Conservation (phyloP, 345 rosid genomes). For the Hibiscus mutabilis region DNA sequence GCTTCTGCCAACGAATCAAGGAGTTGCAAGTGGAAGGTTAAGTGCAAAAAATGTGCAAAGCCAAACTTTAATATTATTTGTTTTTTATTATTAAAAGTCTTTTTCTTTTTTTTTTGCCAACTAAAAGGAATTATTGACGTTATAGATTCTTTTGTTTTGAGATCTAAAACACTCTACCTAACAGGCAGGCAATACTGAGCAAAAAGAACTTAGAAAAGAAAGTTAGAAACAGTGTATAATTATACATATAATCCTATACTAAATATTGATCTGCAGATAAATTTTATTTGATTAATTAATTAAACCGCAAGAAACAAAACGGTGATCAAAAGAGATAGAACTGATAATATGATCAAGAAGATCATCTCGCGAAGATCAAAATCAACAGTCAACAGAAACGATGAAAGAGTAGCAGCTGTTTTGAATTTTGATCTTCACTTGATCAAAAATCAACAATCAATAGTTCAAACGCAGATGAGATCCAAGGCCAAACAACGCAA, state of each 20-base stretch:
- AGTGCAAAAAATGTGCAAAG: background rate
- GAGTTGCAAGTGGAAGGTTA: background rate
- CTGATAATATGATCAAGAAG: background rate
- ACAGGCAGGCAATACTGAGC: background rate
- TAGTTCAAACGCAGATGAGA: background rate
- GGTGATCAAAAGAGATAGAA: background rate
- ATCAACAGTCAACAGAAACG: background rate
- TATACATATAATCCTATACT: background rate
- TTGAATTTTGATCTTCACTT: background rate
- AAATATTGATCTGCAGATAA: background rate
- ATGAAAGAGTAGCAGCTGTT: background rate
- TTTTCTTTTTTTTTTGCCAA: background rate
- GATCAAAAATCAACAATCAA: background rate
- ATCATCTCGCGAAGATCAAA: background rate
- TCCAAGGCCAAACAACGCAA: background rate
- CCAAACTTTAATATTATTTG: background rate
- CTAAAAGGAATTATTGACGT: conserved; percentile 6
- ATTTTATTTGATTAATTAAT: background rate
- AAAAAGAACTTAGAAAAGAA: background rate
- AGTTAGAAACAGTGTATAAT: background rate
- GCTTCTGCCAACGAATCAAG: background rate
- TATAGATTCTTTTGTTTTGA: conserved; percentile 5
- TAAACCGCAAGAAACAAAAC: background rate
- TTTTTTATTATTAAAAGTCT: background rate
- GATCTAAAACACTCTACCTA: conserved; percentile 8